Conservation (phyloP, 441 rosid genomes). For the Populus hybrid region DNA sequence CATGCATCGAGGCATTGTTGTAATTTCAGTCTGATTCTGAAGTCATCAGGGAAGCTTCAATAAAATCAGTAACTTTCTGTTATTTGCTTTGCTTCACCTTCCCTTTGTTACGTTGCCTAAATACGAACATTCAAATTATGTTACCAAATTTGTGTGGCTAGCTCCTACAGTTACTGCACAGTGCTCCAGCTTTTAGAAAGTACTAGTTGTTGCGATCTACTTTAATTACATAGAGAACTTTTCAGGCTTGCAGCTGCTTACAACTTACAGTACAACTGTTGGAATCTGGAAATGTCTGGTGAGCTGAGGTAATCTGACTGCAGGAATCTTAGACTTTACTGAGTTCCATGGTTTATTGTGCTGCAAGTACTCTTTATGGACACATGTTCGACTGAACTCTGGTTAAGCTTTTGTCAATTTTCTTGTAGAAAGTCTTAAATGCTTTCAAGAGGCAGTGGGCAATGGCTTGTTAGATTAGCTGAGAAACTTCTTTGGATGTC, state of each 20-base stretch:
- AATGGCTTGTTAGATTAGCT: neutral
- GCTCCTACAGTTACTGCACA: neutral
- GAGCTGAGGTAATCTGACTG: constrained; percentile 11
- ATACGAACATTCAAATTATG: constrained; percentile 8
- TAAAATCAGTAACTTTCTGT: constrained; percentile 10
- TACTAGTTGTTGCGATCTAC: constrained; percentile 1
- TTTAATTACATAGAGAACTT: constrained; percentile 7
- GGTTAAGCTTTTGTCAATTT: constrained; percentile 14
- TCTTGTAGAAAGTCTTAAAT: neutral
- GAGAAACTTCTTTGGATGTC: neutral
- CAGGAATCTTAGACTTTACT: neutral
- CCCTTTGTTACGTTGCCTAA: constrained; percentile 2
- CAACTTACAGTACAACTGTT: neutral
- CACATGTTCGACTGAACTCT: neutral
- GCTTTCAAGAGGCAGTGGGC: constrained; percentile 2
- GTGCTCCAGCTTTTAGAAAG: constrained; percentile 3
- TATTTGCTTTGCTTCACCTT: constrained; percentile 4
- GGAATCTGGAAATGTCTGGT: neutral
- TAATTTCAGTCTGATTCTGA: constrained; percentile 12
- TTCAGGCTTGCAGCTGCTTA: constrained; percentile 11
- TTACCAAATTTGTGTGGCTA: constrained; percentile 9
- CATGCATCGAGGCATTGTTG: constrained; percentile 13
- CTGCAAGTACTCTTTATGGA: constrained; percentile 9
- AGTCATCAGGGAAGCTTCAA: constrained; percentile 11
- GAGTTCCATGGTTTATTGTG: constrained; percentile 6